These are phyloP conservation scores for Penicillium pancosmium DNA, from an alignment of 495 filamentous ascomycete species.

Conservation along the genomic window DNA sequence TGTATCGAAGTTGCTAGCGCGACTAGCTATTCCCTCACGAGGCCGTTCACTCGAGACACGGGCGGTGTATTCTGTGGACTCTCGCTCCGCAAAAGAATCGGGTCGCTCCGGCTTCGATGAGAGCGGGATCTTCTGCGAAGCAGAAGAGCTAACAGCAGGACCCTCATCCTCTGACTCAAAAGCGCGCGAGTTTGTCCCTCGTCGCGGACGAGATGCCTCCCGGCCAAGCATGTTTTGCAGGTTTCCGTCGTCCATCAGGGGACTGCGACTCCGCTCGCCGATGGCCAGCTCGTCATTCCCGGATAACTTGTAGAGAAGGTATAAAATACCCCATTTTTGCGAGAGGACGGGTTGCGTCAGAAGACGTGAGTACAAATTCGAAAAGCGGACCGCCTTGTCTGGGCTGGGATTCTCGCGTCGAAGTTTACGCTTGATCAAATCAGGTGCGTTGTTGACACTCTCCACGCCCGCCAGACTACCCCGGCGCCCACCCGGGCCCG, in stretches of 20 bases:
- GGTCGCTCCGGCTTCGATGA: slow-evolving; percentile 28
- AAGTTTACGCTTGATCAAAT: slow-evolving; percentile 86
- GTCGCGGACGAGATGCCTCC: slow-evolving; percentile 25
- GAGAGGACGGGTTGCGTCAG: slow-evolving; percentile 86
- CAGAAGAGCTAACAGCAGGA: slow-evolving; percentile 48
- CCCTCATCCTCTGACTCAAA: slow-evolving; percentile 45
- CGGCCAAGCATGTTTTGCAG: slow-evolving; percentile 42
- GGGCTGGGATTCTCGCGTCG: slow-evolving; percentile 73
- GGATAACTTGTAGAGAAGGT: slow-evolving; percentile 82
- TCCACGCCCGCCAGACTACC: slow-evolving; percentile 42
- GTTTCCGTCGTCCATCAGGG: slow-evolving; percentile 41
- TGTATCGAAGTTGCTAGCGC: slow-evolving; percentile 24
- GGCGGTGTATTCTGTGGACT: slow-evolving; percentile 17
- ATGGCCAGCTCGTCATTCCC: slow-evolving; percentile 51
- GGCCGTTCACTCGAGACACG: slow-evolving; percentile 16
- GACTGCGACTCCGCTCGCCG: slow-evolving; percentile 40
- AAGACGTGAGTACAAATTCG: slow-evolving; percentile 83
- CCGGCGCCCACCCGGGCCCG: slow-evolving; percentile 29
- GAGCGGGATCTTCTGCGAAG: slow-evolving; percentile 37
- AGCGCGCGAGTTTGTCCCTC: slow-evolving; percentile 20
- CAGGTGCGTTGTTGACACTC: slow-evolving; percentile 85
- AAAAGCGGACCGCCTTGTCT: slow-evolving; percentile 84
- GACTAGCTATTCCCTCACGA: slow-evolving; percentile 17
- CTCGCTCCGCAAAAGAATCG: slow-evolving; percentile 29
- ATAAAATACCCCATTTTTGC: slow-evolving; percentile 96